Evolutionary conservation across 805 yeast genomes (phyloP), one percentile per base, ranked within the genome.

Genomic region (Barnettozyma sp.): DNA sequence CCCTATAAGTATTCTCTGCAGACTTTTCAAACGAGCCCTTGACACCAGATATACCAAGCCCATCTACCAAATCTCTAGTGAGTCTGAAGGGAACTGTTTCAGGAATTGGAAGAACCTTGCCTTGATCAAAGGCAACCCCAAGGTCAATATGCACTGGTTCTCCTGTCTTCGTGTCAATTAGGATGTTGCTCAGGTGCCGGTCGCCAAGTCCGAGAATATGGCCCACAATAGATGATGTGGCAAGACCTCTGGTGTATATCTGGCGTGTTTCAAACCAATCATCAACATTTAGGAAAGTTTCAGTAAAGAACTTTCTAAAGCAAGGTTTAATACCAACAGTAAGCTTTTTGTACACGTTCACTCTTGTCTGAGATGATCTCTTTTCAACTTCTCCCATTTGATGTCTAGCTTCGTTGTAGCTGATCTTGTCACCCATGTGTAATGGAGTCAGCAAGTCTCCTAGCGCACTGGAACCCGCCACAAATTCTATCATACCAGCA

Each of bases 81-180:
- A 94, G 62, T 43, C 99, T 62, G 54, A 92, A 94, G 5, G 99
- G 98, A 6, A 94, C 95, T 0, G 82, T 70, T 51, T 92, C 99
- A 0, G 99, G 98, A 7, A 90, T 73, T 0, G 90, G 80, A 26
- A 92, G 63, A 11, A 77, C 60, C 48, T 73, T 78, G 1, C 97
- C 98, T 50, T 87, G 96, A 55, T 92, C 98, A 62, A 92, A 92
- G 0, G 97, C 94, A 30, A 92, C 88, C 0, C 98, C 99, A 13
- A 92, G 62, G 57, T 92, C 99, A 46, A 92, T 94, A 55, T 94
- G 98, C 18, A 92, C 78, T 0, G 96, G 94, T 48, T 88, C 96
- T 0, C 97, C 97, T 0, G 84, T 70, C n/a, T 56, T 51, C 33
- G 68, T 66, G 55, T 92, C 97, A n/a, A 92, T 53, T 31, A 92